Conservation (phyloP, 495 filamentous ascomycete species). For the Sabuloglossum arenarium region DNA sequence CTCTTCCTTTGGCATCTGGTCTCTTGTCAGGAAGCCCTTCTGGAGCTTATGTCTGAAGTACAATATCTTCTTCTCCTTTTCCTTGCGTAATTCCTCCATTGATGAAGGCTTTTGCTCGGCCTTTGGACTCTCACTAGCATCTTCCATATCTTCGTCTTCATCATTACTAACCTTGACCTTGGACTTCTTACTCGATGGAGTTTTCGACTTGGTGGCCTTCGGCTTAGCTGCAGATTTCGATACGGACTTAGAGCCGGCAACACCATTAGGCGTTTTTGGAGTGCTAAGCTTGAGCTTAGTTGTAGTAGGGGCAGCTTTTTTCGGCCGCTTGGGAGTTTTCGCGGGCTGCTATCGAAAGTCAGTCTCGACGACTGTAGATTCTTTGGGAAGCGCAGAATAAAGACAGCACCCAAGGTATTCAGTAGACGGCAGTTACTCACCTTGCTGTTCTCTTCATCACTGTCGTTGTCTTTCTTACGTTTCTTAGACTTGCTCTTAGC, state of each 20-base stretch:
- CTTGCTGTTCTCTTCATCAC: conserved; percentile 43
- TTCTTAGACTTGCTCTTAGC: conserved; percentile 44
- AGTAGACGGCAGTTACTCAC: conserved; percentile 22
- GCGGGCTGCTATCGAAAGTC: conserved; percentile 15
- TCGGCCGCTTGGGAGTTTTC: conserved; percentile 46
- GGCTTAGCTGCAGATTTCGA: conserved; percentile 26
- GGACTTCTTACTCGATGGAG: conserved; percentile 27
- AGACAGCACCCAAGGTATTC: neutral
- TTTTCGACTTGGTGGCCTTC: conserved; percentile 26
- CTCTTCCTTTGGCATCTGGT: conserved; percentile 62
- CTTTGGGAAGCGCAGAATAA: neutral
- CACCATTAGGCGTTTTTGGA: conserved; percentile 30
- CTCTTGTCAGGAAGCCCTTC: conserved; percentile 68
- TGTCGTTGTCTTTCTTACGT: conserved; percentile 45
- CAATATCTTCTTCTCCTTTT: conserved; percentile 45
- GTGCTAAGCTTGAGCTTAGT: conserved; percentile 39
- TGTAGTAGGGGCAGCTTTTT: conserved; percentile 21
- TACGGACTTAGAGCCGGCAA: conserved; percentile 17
- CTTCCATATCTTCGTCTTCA: conserved; percentile 20
- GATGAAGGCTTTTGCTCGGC: conserved; percentile 24
- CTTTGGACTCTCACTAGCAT: conserved; percentile 19
- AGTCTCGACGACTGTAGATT: neutral
- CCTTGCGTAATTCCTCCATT: conserved; percentile 34
- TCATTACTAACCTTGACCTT: conserved; percentile 34
- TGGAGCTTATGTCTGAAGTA: conserved; percentile 81